A percentile compares a stretch with the other conserved stretches of the same genome.
These are phyloP conservation scores for Akanthomyces lecanii DNA, from an alignment of 2,329 filamentous ascomycete genomes.

Conservation along the genomic window DNA sequence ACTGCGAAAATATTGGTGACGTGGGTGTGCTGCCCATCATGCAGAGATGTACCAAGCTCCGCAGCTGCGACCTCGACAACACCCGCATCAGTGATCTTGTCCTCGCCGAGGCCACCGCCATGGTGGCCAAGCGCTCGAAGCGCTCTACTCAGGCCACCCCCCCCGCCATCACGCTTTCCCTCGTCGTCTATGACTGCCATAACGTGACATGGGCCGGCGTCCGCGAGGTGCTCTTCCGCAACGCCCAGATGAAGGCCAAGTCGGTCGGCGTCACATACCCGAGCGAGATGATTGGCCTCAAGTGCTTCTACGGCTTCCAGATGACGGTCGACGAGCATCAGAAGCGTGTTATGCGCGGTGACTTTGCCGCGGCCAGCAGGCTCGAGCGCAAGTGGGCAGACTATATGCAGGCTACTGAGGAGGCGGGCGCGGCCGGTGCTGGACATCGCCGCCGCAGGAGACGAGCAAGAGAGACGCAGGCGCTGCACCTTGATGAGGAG, in stretches of 20 bases:
- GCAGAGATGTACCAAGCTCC: conserved; percentile 66
- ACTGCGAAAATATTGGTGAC: conserved; percentile 83
- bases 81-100: conserved; percentile 84
- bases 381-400: conserved; percentile 89
- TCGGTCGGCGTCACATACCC: conserved; percentile 54
- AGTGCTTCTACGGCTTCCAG: conserved; percentile 94
- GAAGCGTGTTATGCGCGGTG: conserved; percentile 74
- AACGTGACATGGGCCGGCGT: conserved; percentile 92
- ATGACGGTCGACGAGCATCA: conserved; percentile 92
- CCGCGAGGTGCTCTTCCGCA: conserved; percentile 78
- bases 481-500: conserved; percentile 76
- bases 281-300: conserved; percentile 75
- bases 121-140: conserved; percentile 62
- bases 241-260: conserved; percentile 62
- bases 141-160: conserved; percentile 37
- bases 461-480: conserved; percentile 75
- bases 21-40: conserved; percentile 78
- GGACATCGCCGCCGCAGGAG: conserved; percentile 67
- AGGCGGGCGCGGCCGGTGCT: conserved; percentile 65
- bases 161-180: conserved; percentile 61
- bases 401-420: conserved; percentile 89
- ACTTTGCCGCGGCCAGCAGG: conserved; percentile 68
- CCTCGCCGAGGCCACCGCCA: conserved; percentile 77
- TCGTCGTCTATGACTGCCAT: conserved; percentile 87
- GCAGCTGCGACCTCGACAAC: conserved; percentile 83